These are phyloP conservation scores for Silene uniflora DNA, from an alignment of 148 eudicot genomes.

Conservation along the genomic window DNA sequence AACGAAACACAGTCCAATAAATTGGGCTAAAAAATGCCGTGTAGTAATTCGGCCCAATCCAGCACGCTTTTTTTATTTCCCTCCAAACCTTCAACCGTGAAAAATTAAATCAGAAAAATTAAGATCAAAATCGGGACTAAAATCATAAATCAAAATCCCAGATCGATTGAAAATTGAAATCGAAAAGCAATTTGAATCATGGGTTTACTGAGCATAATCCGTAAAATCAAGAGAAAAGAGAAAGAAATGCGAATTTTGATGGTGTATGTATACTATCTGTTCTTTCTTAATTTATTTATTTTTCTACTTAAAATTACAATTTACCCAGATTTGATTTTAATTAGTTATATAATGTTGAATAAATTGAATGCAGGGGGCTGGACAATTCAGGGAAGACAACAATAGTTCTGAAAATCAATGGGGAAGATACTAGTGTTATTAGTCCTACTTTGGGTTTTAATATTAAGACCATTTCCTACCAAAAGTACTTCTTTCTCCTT, in stretches of 20 bases:
- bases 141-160: neutral
- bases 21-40: too few relatives aligned
- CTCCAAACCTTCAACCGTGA: too few relatives aligned
- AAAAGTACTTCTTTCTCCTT: conserved; percentile 39
- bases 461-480: conserved; percentile 79
- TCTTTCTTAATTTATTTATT: neutral
- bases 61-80: too few relatives aligned
- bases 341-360: neutral
- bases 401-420: conserved; percentile 79
- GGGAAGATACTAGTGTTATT: conserved; percentile 79
- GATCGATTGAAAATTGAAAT: neutral
- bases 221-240: conserved; percentile 89
- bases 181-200: conserved; percentile 22
- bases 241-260: conserved; percentile 95
- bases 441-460: conserved; percentile 88
- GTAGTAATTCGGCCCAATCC: too few relatives aligned
- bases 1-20: too few relatives aligned
- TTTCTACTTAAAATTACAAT: neutral
- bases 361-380: conserved; percentile 48
- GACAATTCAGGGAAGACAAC: conserved; percentile 97
- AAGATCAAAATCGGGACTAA: too few relatives aligned
- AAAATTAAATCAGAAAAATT: too few relatives aligned
- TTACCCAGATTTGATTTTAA: neutral
- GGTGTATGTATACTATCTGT: conserved; percentile 56
- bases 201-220: conserved; percentile 93